Evolutionary conservation across 768 basidiomycete genomes (phyloP).

Genomic region (Russula emetica): DNA sequence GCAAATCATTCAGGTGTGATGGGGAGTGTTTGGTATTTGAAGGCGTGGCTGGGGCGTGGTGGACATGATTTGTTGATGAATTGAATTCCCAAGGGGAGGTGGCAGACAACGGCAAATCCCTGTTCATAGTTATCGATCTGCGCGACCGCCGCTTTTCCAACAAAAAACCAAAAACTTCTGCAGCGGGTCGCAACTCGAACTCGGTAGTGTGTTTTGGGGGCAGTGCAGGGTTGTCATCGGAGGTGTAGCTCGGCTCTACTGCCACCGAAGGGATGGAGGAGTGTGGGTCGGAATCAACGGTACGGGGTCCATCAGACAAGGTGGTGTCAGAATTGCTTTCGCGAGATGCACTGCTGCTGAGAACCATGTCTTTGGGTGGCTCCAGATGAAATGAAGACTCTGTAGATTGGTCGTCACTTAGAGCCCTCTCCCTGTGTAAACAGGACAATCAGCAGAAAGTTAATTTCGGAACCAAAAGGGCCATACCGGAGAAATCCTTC

Average conservation of each 20-base stretch:
- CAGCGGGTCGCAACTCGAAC: slow-evolving; percentile 56
- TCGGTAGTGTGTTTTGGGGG: slow-evolving; percentile 32
- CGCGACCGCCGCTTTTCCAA: slow-evolving; percentile 42
- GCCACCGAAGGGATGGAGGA: slow-evolving; percentile 68
- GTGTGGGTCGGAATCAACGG: slow-evolving; percentile 37
- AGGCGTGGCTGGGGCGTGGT: slow-evolving; percentile 20
- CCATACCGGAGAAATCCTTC: slow-evolving; percentile 63
- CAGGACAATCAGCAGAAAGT: neutral
- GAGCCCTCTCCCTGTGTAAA: slow-evolving; percentile 43
- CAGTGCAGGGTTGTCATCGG: slow-evolving; percentile 36
- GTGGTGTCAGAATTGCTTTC: slow-evolving; percentile 37
- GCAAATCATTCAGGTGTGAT: neutral
- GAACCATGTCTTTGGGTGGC: slow-evolving; percentile 49
- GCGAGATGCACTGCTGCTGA: slow-evolving; percentile 33
- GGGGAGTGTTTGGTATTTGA: neutral
- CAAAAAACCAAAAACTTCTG: slow-evolving; percentile 72
- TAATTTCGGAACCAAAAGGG: neutral
- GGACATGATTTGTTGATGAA: slow-evolving; percentile 9
- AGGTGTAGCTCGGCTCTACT: slow-evolving; percentile 59
- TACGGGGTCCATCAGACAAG: slow-evolving; percentile 39
- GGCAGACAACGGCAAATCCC: slow-evolving; percentile 40
- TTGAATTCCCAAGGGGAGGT: slow-evolving; percentile 34
- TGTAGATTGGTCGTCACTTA: slow-evolving; percentile 37
- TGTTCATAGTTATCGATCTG: slow-evolving; percentile 35
- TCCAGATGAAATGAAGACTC: slow-evolving; percentile 47